phyloP scores from a whole-genome alignment of 2,329 filamentous ascomycete species.

The Chaetoscypha palmicola region DNA sequence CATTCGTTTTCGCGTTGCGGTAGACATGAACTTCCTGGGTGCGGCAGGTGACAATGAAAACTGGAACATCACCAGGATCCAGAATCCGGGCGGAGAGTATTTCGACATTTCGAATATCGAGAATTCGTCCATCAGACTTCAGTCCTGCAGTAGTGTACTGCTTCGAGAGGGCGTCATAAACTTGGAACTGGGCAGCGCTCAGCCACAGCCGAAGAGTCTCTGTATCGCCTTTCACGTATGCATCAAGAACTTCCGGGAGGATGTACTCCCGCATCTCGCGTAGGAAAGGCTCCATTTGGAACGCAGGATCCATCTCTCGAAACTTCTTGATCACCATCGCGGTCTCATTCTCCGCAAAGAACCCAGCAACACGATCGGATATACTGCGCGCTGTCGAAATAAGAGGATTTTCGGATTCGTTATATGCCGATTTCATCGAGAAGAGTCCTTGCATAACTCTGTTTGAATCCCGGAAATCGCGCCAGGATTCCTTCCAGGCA shows the following conservation, averaged over 20 bases:
- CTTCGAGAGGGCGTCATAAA: slow-evolving; percentile 93
- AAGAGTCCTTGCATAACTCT: slow-evolving; percentile 85
- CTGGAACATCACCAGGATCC: slow-evolving; percentile 80
- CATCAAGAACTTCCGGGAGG: slow-evolving; percentile 90
- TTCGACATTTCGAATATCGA: slow-evolving; percentile 93
- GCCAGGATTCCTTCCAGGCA: slow-evolving; percentile 98
- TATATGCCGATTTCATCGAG: slow-evolving; percentile 76
- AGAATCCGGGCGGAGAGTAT: slow-evolving; percentile 74
- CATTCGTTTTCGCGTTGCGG: slow-evolving; percentile 78
- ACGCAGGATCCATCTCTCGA: slow-evolving; percentile 87
- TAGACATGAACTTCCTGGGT: slow-evolving; percentile 98
- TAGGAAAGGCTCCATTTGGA: slow-evolving; percentile 91
- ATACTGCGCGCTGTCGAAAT: slow-evolving; percentile 87
- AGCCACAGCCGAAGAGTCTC: slow-evolving; percentile 92
- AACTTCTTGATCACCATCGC: slow-evolving; percentile 98
- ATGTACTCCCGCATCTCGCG: slow-evolving; percentile 97
- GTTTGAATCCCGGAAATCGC: slow-evolving; percentile 85
- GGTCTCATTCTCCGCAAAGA: slow-evolving; percentile 98
- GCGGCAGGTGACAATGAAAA: slow-evolving; percentile 94
- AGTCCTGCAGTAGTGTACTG: slow-evolving; percentile 92
- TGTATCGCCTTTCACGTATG: slow-evolving; percentile 93
- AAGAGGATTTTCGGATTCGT: slow-evolving; percentile 95
- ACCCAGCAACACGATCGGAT: slow-evolving; percentile 84
- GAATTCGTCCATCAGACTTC: slow-evolving; percentile 88
- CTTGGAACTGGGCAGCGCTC: slow-evolving; percentile 89